phyloP scores from a whole-genome alignment of 1,139 yeast genomes.

The Blastobotrys apis region DNA sequence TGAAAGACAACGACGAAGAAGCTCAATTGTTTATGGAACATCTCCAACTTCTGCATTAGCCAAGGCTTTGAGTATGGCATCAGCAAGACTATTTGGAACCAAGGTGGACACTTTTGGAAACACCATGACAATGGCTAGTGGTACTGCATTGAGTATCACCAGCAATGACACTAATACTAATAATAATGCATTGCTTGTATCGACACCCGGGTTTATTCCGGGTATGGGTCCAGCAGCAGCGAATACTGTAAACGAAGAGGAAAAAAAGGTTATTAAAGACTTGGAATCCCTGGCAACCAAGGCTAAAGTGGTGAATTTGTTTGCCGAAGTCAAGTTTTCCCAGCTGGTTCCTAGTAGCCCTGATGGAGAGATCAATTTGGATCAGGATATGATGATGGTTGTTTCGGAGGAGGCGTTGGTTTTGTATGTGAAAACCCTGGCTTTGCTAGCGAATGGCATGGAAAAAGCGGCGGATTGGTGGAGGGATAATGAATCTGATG shows the following conservation, averaged over 20 bases:
- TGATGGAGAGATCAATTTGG: constrained; percentile 44
- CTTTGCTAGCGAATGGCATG: constrained; percentile 83
- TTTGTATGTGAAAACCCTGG: constrained; percentile 75
- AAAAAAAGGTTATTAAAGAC: constrained; percentile 42
- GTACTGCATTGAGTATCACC: neutral
- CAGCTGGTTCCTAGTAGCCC: constrained; percentile 66
- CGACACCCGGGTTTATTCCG: constrained; percentile 1
- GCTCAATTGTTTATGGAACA: constrained; percentile 43
- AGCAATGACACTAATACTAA: neutral
- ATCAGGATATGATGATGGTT: constrained; percentile 54
- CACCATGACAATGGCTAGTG: constrained; percentile 22
- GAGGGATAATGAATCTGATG: constrained; percentile 47
- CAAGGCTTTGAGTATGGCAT: constrained; percentile 82
- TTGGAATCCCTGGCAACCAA: constrained; percentile 81
- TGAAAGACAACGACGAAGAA: constrained; percentile 23
- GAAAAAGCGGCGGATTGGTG: constrained; percentile 84
- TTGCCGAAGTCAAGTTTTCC: constrained; percentile 86
- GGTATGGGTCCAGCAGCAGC: neutral
- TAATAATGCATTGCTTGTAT: constrained; percentile 2
- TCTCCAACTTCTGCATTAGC: constrained; percentile 88
- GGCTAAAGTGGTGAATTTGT: constrained; percentile 81
- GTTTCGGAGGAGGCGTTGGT: constrained; percentile 86
- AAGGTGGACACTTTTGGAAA: constrained; percentile 26
- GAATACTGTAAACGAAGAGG: constrained; percentile 25
- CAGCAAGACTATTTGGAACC: constrained; percentile 77